Evolutionary conservation across 306 rosid species (phyloP), one percentile per base, ranked within the genome.

Genomic region (Potentilla sterilis): DNA sequence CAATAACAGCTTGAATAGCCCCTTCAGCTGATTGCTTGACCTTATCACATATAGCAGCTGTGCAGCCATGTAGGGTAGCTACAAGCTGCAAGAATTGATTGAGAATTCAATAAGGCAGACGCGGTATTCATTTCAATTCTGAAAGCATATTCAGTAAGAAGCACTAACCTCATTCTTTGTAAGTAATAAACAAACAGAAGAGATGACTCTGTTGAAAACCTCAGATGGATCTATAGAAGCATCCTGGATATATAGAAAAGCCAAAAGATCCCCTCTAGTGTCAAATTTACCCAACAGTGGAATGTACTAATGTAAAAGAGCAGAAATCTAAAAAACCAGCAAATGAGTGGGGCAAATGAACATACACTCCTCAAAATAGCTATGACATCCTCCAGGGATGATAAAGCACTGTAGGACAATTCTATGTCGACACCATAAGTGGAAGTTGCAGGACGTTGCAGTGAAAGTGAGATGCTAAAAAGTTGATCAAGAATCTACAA

Each of bases 1-100:
- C 96, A 67, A 90, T 83, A 77, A 95, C 88, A 75, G 96, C 97
- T 82, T 92, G 96, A 86, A 95, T 90, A 73, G 92, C 90, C 82
- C 98, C 98, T 87, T 95, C 98, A 38, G 97, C 96, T 44, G 98
- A 92, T 83, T 92, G 98, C 87, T 89, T 95, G 86, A 85, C 80
- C 84, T 92, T 92, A 77, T 94, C 98, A 76, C 96, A 90, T 83
- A 94, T 83, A 79, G 98, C 96, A 72, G 78, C 86, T 73, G 91
- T 80, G 83, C 96, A 92, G 72, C 93, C 96, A 74, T 87, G 87
- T 78, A 95, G 88, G 81, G 96, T 81, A 72, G 93, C 92, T 78
- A 92, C 90, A 87, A 95, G 87, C 98, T 94, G 90, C 85, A 77
- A 55, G 77, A 68, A 55, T 77, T 69, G 21, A 75, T 37, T 37